Evolutionary conservation across 2,329 filamentous ascomycete species (phyloP).

Genomic region (Orbilia oligospora): DNA sequence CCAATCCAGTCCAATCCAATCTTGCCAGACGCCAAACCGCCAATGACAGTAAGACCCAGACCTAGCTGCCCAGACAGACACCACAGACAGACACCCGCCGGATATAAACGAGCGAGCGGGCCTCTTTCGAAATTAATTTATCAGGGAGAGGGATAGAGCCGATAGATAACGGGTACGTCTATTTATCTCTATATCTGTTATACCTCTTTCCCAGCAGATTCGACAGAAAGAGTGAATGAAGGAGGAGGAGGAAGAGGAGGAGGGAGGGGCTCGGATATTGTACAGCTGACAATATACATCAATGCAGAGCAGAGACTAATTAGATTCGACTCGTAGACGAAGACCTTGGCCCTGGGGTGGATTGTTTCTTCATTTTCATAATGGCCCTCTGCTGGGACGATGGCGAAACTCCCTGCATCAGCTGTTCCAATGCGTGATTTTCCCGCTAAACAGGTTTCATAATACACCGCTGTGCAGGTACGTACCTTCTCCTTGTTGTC

Average conservation of each 20-base stretch:
- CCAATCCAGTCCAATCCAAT: slow-evolving; percentile 32
- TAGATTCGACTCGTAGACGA: not conserved
- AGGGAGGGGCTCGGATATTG: slow-evolving; percentile 1
- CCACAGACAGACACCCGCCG: slow-evolving; percentile 5
- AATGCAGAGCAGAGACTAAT: not conserved
- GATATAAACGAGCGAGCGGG: slow-evolving; percentile 25
- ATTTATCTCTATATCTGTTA: not conserved
- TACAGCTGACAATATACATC: not conserved
- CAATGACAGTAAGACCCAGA: slow-evolving; percentile 3
- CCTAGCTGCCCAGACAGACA: slow-evolving; percentile 8
- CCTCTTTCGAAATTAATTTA: slow-evolving; percentile 10
- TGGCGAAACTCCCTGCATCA: slow-evolving; percentile 58
- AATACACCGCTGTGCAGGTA: slow-evolving; percentile 56
- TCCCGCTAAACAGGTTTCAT: slow-evolving; percentile 61
- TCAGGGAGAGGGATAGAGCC: not conserved
- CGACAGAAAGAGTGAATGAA: not conserved
- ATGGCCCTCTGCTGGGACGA: slow-evolving; percentile 24
- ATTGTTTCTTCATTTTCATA: not conserved
- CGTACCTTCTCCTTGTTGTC: slow-evolving; percentile 61
- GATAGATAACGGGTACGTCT: slow-evolving; percentile 2
- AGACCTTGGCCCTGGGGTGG: not conserved
- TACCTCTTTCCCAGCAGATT: not conserved
- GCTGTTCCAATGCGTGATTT: slow-evolving; percentile 62
- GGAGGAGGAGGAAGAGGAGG: not conserved
- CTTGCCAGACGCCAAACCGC: slow-evolving; percentile 30